phyloP scores from a whole-genome alignment of 352 stramenopile species.

The Halophytophthora polymorphica region DNA sequence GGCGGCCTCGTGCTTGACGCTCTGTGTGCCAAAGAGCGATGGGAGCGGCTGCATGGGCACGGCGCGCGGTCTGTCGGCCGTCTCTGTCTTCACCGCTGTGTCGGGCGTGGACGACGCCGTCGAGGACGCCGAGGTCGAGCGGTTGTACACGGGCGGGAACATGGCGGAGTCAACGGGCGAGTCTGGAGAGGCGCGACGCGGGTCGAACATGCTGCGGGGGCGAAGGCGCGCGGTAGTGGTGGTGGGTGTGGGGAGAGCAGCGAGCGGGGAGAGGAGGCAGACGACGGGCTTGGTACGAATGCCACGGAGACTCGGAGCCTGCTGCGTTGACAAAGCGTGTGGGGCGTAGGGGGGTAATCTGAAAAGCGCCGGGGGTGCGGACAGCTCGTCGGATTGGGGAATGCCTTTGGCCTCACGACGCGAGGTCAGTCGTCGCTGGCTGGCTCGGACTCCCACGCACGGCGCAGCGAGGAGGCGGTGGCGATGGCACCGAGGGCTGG shows the following conservation, averaged over 20 bases:
- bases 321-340: slow-evolving; percentile 27
- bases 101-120: slow-evolving; percentile 19
- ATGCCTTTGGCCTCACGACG: slow-evolving; percentile 12
- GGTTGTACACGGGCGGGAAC: slow-evolving; percentile 61
- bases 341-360: slow-evolving; percentile 25
- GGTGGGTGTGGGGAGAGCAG: slow-evolving; percentile 1
- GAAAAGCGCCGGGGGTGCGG: slow-evolving; percentile 17
- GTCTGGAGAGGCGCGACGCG: slow-evolving; percentile 30
- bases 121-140: slow-evolving; percentile 30
- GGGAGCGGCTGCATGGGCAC: slow-evolving; percentile 2
- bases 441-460: background rate
- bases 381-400: slow-evolving; percentile 42
- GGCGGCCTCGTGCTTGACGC: slow-evolving; percentile 13
- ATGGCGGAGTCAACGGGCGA: slow-evolving; percentile 76
- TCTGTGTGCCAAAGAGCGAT: slow-evolving; percentile 15
- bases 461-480: too few relatives aligned
- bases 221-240: too few relatives aligned
- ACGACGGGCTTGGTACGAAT: slow-evolving; percentile 25
- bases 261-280: slow-evolving; percentile 4
- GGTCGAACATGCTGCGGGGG: slow-evolving; percentile 30
- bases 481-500: too few relatives aligned
- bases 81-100: slow-evolving; percentile 3
- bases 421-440: background rate
- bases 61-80: slow-evolving; percentile 11
- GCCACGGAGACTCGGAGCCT: slow-evolving; percentile 11